Conservation (phyloP, 768 basidiomycete genomes). For the Suillus placidus region DNA sequence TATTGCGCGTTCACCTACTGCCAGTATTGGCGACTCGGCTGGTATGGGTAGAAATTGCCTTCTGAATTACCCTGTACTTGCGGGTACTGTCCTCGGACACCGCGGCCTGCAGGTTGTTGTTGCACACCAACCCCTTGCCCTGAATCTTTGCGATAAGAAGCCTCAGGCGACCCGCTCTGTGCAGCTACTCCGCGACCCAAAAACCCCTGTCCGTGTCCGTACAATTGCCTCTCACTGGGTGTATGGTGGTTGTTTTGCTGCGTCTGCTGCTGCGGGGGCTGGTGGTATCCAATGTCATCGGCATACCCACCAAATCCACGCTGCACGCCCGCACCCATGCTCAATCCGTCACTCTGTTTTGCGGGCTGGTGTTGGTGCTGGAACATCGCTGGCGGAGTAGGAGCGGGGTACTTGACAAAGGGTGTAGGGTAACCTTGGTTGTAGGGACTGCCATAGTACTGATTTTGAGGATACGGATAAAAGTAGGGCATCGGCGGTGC, state of each 20-base stretch:
- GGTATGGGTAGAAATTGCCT: conserved; percentile 72
- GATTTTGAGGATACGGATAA: conserved; percentile 73
- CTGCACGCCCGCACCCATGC: conserved; percentile 39
- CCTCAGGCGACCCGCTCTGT: conserved; percentile 57
- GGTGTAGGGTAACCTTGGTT: conserved; percentile 64
- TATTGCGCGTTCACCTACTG: conserved; percentile 31
- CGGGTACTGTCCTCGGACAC: conserved; percentile 44
- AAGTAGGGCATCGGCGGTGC: conserved; percentile 65
- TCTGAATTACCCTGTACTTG: conserved; percentile 53
- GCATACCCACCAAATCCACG: conserved; percentile 34
- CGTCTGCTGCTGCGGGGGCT: conserved; percentile 59
- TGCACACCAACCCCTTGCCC: conserved; percentile 38
- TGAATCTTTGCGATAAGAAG: conserved; percentile 45
- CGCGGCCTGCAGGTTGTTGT: conserved; percentile 44
- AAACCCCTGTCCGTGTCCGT: conserved; percentile 4
- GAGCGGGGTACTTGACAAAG: conserved; percentile 75
- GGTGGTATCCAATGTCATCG: conserved; percentile 56
- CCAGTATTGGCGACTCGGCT: conserved; percentile 63
- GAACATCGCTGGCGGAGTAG: conserved; percentile 52
- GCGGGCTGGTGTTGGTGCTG: conserved; percentile 39
- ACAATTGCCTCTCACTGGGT: conserved; percentile 5
- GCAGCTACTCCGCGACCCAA: conserved; percentile 38
- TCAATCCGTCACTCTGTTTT: conserved; percentile 51
- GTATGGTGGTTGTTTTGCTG: conserved; percentile 40
- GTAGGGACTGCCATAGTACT: conserved; percentile 77